Percentiles rank a stretch among this genome's conserved stretches.
These are phyloP conservation scores for Bryum argenteum DNA, from an alignment of 225 moss, liverwort and hornwort species.

Conservation along the genomic window DNA sequence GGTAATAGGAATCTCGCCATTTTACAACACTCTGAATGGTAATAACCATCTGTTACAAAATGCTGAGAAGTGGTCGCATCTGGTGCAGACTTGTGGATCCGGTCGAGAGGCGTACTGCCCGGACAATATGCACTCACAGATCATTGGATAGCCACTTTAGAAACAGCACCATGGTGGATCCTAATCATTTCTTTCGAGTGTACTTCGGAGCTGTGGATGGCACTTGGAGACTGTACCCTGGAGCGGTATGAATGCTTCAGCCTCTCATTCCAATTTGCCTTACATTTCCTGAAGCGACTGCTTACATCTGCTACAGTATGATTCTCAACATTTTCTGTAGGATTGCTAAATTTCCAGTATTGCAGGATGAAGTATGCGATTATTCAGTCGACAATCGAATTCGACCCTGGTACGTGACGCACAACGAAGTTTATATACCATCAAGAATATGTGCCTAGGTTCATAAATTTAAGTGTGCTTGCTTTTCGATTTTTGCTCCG, in stretches of 20 bases:
- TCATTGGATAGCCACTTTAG: conserved; percentile 13
- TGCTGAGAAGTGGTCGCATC: neutral
- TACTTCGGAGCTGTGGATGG: conserved; percentile 21
- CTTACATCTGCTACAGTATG: neutral
- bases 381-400: neutral
- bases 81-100: conserved; percentile 11
- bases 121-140: conserved; percentile 17
- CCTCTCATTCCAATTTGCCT: neutral
- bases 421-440: neutral
- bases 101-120: neutral
- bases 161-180: neutral
- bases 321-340: neutral
- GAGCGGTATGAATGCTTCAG: neutral
- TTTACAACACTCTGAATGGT: neutral
- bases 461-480: neutral
- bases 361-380: neutral
- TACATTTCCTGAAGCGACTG: neutral
- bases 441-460: no score
- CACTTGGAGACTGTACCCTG: neutral
- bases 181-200: neutral
- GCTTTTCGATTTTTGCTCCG: neutral
- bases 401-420: neutral
- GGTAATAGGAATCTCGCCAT: conserved; percentile 15
- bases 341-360: neutral
- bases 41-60: neutral